Evolutionary conservation across 2,329 filamentous ascomycete species (phyloP), one percentile per base, ranked within the genome.

Genomic region (Arthrobotrys pseudoclavata): DNA sequence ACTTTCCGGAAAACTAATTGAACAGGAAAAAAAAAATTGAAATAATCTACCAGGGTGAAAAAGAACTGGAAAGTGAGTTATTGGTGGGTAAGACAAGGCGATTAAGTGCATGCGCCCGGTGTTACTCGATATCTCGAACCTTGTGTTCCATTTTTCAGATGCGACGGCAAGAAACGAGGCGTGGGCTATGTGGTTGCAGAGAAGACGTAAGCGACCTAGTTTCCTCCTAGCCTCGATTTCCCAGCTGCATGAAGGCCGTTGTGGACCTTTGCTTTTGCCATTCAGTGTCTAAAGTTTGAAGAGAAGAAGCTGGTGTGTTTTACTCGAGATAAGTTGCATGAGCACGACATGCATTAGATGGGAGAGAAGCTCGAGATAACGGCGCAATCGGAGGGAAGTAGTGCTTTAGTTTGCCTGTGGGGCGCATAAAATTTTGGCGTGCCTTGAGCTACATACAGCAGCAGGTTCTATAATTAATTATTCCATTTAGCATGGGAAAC

Each of bases 71-170:
- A n/a, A 10, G n/a, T n/a, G 55, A 9, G 10, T 26, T 60, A n/a
- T 20, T 29, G 40, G 69, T 53, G 34, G 52, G 69, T 74, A 62
- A 67, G 67, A 74, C 69, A 62, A 37, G 18, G 42, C 15, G 42
- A 50, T 9, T 60, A 63, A 31, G 22, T 64, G 45, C 52, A 52
- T 48, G 18, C 22, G 42, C 24, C 13, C n/a, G 10, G 42, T 24
- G 31, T 9, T 37, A 40, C 34, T 42, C 1, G 13, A 52, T 37
- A 24, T 20, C 29, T 18, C 3, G 37, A 74, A 74, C 62, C 50
- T 68, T 74, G 69, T 74, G 69, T 74, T 74, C 62, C 42, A 62
- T 13, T 68, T 67, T 74, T 74, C 69, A 74, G 52, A 62, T 74
- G 69, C 53, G 45, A 53, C 62, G 53, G 62, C 22, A 64, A 42